phyloP scores from a whole-genome alignment of 371 early-diverging fungal species.

The Dinochytrium kinnereticum region DNA sequence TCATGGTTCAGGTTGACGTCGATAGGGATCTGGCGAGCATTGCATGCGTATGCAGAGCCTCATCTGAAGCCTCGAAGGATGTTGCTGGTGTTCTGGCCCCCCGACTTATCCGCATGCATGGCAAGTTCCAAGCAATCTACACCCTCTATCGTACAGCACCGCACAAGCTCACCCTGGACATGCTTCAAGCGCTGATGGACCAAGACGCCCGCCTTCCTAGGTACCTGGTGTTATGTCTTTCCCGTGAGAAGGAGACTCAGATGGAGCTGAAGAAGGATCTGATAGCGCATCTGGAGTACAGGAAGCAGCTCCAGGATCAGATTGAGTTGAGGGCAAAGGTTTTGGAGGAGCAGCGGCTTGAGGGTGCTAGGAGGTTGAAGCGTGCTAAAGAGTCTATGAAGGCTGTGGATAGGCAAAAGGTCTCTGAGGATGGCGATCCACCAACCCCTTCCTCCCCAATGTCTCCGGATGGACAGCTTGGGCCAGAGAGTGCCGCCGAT shows the following conservation, averaged over 20 bases:
- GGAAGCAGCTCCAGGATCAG: constrained; percentile 20
- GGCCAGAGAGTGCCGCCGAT: neutral
- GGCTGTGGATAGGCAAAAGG: neutral
- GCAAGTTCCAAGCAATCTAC: neutral
- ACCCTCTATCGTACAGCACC: constrained; percentile 1
- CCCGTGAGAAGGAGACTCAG: constrained; percentile 16
- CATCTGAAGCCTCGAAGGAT: neutral
- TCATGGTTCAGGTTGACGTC: neutral
- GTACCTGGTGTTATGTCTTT: constrained; percentile 20
- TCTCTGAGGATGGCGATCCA: neutral
- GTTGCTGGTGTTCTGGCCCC: neutral
- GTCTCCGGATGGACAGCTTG: neutral
- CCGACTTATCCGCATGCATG: constrained; percentile 1
- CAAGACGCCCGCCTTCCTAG: constrained; percentile 18
- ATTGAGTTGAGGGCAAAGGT: constrained; percentile 29
- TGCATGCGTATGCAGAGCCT: neutral
- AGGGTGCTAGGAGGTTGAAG: constrained; percentile 1
- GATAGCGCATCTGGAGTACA: constrained; percentile 23
- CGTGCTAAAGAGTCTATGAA: constrained; percentile 1
- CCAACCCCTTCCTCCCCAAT: neutral
- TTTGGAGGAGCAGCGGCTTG: constrained; percentile 27
- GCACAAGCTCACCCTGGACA: neutral
- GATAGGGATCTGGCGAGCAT: neutral
- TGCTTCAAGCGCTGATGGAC: constrained; percentile 18
- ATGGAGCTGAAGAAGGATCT: neutral